Evolutionary conservation across 352 stramenopile genomes (phyloP).

Genomic region (Elongisporangium senticosum): DNA sequence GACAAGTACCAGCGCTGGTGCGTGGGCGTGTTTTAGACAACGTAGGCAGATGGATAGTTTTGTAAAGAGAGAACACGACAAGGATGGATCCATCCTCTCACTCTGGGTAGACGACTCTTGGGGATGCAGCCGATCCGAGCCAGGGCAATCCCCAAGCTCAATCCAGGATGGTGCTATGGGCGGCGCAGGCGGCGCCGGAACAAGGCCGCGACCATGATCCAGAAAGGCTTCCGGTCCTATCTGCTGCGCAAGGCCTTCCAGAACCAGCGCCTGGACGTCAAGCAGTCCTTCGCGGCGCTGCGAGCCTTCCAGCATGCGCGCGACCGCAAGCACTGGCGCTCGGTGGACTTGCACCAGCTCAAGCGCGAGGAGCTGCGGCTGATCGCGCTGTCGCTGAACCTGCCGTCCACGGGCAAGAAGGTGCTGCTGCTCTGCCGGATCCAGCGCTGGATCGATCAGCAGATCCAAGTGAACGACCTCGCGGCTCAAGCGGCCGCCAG

Average conservation of each 20-base stretch:
- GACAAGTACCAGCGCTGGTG: conserved; percentile 94
- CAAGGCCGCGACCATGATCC: conserved; percentile 63
- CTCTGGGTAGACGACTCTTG: conserved; percentile 7
- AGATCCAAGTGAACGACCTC: conserved; percentile 51
- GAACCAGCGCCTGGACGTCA: conserved; percentile 27
- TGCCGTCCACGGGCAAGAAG: conserved; percentile 76
- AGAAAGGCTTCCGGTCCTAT: conserved; percentile 56
- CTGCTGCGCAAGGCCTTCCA: conserved; percentile 56
- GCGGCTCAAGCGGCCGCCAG: conserved; percentile 46
- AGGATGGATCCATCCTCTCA: neutral
- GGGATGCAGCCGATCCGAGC: conserved; percentile 21
- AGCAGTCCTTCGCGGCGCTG: conserved; percentile 45
- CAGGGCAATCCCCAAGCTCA: conserved; percentile 43
- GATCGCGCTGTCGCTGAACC: conserved; percentile 53
- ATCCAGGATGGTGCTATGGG: conserved; percentile 45
- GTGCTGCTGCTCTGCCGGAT: conserved; percentile 64
- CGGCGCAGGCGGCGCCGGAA: conserved; percentile 31
- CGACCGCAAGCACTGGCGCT: conserved; percentile 44
- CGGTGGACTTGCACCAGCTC: conserved; percentile 51
- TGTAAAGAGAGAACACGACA: neutral
- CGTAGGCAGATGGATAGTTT: neutral
- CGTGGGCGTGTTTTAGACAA: conserved; percentile 78
- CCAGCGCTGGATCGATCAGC: conserved; percentile 71
- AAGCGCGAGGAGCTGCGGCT: conserved; percentile 58
- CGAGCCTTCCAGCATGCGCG: conserved; percentile 45